phyloP scores from a whole-genome alignment of 2,329 filamentous ascomycete genomes.

The Pyricularia grisea region DNA sequence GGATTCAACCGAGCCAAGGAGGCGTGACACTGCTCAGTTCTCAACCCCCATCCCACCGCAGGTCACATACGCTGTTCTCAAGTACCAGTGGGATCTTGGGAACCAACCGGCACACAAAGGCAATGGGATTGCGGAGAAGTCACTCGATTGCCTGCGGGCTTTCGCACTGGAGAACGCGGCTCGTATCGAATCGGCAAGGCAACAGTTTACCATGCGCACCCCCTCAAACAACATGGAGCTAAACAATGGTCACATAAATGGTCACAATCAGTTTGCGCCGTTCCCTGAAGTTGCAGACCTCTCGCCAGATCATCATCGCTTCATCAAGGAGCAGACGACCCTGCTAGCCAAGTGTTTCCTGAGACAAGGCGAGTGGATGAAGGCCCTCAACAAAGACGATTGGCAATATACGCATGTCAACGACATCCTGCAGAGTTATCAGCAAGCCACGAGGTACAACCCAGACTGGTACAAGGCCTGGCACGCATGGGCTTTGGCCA shows the following conservation, averaged over 20 bases:
- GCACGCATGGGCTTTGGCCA: constrained; percentile 97
- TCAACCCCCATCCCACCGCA: constrained; percentile 48
- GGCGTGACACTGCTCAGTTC: constrained; percentile 6
- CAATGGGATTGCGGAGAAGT: constrained; percentile 40
- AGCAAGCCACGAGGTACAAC: constrained; percentile 87
- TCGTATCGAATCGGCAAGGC: constrained; percentile 42
- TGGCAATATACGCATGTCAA: constrained; percentile 83
- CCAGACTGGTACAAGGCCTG: constrained; percentile 97
- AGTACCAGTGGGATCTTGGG: constrained; percentile 89
- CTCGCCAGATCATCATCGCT: constrained; percentile 40
- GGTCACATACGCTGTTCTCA: constrained; percentile 92
- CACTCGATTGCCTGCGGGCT: constrained; percentile 47
- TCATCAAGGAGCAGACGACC: constrained; percentile 51
- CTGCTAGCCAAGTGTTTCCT: constrained; percentile 93
- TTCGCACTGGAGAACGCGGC: constrained; percentile 53
- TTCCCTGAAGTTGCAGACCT: constrained; percentile 17
- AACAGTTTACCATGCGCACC: constrained; percentile 36
- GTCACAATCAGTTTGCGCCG: constrained; percentile 1
- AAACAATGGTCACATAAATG: constrained; percentile 25
- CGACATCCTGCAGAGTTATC: constrained; percentile 86
- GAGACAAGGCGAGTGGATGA: constrained; percentile 93
- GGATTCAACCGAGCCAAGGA: neutral
- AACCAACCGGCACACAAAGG: constrained; percentile 41
- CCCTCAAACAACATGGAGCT: constrained; percentile 27
- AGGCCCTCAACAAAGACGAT: constrained; percentile 72